Evolutionary conservation across 805 yeast species (phyloP).

Genomic region (Peterozyma toletana): DNA sequence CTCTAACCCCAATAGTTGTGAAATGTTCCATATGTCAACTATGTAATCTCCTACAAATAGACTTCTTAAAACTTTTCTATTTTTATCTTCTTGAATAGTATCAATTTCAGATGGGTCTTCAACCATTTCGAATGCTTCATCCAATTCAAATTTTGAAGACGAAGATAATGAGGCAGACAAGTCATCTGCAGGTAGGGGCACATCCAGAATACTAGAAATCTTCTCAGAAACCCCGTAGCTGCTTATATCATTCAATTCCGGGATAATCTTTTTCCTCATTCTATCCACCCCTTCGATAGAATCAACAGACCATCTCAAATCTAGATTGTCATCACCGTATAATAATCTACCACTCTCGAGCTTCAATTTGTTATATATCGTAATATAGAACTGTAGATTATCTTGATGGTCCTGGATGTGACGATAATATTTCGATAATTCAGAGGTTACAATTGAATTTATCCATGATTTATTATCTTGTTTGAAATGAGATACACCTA

Average conservation of each 20-base stretch:
- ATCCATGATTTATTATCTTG: conserved; percentile 26
- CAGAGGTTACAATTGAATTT: conserved; percentile 33
- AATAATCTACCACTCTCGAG: conserved; percentile 31
- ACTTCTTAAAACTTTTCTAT: conserved; percentile 66
- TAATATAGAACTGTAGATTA: conserved; percentile 39
- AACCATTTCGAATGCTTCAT: conserved; percentile 32
- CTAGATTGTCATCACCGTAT: conserved; percentile 13
- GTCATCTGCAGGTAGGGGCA: not conserved
- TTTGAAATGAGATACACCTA: conserved; percentile 11
- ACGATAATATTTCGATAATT: conserved; percentile 42
- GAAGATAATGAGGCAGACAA: not conserved
- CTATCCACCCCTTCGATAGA: conserved; percentile 64
- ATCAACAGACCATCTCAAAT: conserved; percentile 44
- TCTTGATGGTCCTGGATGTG: conserved; percentile 62
- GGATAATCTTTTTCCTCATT: conserved; percentile 54
- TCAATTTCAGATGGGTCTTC: conserved; percentile 31
- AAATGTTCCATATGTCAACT: conserved; percentile 65
- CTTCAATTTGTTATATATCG: conserved; percentile 40
- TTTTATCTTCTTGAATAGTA: conserved; percentile 50
- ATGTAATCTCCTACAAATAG: conserved; percentile 66
- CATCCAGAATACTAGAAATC: not conserved
- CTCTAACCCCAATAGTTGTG: conserved; percentile 70
- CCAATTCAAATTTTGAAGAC: conserved; percentile 9
- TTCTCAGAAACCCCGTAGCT: no score
- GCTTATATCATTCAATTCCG: conserved; percentile 21